A percentile compares a stretch with the other conserved stretches of the same genome.
Conservation (phyloP, 352 stramenopile species). For the Pythium sukuiense region DNA sequence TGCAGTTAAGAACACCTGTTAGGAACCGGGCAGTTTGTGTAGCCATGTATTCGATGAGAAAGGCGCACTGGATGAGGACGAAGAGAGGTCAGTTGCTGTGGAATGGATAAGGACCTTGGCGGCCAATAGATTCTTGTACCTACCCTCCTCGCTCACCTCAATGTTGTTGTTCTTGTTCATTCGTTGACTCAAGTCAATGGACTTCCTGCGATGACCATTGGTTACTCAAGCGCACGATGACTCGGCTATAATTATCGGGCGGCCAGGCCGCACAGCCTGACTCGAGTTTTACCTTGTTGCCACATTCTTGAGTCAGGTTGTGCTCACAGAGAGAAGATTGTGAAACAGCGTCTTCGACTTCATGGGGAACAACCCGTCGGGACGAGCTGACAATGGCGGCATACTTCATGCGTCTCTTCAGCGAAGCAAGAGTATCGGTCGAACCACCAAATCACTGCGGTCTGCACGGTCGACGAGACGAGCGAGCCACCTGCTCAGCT, state of each 20-base stretch:
- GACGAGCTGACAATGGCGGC: not conserved
- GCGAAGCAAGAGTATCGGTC: constrained; percentile 1
- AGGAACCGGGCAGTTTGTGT: too few species aligned
- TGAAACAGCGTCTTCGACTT: not conserved
- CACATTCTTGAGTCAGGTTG: too few species aligned
- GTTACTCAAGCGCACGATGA: too few species aligned
- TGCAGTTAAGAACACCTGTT: not conserved
- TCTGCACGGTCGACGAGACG: constrained; percentile 11
- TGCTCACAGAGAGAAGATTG: too few species aligned
- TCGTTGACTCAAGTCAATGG: too few species aligned
- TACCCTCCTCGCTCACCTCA: too few species aligned
- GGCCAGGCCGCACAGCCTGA: not conserved
- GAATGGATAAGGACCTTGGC: too few species aligned
- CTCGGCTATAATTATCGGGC: not conserved
- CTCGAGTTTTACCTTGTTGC: not conserved
- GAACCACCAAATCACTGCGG: constrained; percentile 6
- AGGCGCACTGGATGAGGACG: too few species aligned
- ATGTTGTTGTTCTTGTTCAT: too few species aligned
- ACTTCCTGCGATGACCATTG: too few species aligned
- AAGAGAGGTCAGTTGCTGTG: too few species aligned
- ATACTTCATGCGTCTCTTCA: constrained; percentile 16
- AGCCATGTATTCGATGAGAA: too few species aligned
- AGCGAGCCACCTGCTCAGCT: constrained; percentile 5
- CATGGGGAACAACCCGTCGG: constrained; percentile 14
- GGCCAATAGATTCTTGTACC: not conserved